These are phyloP conservation scores for Phoenix roebelenii DNA, from an alignment of 176 grass and related monocot species.

Conservation along the genomic window DNA sequence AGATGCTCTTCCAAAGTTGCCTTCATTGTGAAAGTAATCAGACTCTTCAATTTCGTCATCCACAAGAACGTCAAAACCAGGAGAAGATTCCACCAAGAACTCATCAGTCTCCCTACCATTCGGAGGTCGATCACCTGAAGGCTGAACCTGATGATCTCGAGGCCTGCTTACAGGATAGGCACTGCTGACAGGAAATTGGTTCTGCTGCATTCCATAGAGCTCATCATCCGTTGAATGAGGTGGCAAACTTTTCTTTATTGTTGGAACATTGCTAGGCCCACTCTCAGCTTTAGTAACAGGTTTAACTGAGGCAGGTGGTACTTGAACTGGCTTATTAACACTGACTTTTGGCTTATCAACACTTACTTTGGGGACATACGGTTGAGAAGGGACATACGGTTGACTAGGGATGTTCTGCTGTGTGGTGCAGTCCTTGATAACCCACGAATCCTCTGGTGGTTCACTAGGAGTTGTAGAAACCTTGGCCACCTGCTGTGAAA, in stretches of 20 bases:
- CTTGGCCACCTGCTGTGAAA: slow-evolving; percentile 34
- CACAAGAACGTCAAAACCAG: slow-evolving; percentile 95
- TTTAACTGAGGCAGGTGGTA: slow-evolving; percentile 22
- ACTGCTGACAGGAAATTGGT: slow-evolving; percentile 23
- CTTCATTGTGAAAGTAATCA: slow-evolving; percentile 52
- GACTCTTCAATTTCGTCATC: slow-evolving; percentile 56
- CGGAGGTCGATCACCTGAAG: slow-evolving; percentile 43
- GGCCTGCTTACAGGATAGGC: slow-evolving; percentile 36
- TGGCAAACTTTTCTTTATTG: slow-evolving; percentile 26
- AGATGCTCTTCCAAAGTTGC: slow-evolving; percentile 46
- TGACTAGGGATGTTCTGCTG: slow-evolving; percentile 20
- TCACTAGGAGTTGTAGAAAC: slow-evolving; percentile 30
- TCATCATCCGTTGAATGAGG: slow-evolving; percentile 32
- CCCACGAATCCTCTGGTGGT: slow-evolving; percentile 25
- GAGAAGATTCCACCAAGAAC: slow-evolving; percentile 60
- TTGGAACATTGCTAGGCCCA: slow-evolving; percentile 10
- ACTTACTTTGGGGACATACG: slow-evolving; percentile 5
- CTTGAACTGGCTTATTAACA: slow-evolving; percentile 6
- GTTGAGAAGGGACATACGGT: slow-evolving; percentile 1
- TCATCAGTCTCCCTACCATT: slow-evolving; percentile 72
- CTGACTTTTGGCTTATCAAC: slow-evolving; percentile 29
- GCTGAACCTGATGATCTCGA: slow-evolving; percentile 25
- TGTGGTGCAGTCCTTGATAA: slow-evolving; percentile 6
- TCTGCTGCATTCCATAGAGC: slow-evolving; percentile 36
- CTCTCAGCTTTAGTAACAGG: slow-evolving; percentile 26